phyloP scores from a whole-genome alignment of 23 red algal species.

The Gracilaria caudata region DNA sequence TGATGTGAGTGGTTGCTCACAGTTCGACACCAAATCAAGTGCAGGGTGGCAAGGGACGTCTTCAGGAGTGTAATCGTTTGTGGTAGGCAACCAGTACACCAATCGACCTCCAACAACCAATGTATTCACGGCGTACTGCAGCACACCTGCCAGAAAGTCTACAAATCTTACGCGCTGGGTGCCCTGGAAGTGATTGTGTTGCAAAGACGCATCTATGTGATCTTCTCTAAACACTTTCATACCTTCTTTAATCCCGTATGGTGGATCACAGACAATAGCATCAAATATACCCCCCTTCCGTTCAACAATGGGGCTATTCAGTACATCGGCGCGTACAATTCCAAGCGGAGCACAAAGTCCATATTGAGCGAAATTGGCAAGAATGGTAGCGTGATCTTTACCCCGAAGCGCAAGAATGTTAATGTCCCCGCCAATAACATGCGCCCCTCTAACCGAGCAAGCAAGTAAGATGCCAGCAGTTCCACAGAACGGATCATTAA shows the following conservation, averaged over 20 bases:
- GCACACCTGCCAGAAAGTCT: constrained; percentile 69
- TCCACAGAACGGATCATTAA: constrained; percentile 93
- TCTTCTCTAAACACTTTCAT: constrained; percentile 75
- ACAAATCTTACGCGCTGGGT: constrained; percentile 72
- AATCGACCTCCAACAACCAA: constrained; percentile 79
- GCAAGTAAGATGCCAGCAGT: constrained; percentile 90
- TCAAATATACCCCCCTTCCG: constrained; percentile 67
- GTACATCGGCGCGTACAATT: constrained; percentile 76
- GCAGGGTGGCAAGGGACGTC: constrained; percentile 72
- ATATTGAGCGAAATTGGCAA: constrained; percentile 89
- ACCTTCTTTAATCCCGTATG: constrained; percentile 97
- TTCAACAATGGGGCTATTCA: constrained; percentile 43
- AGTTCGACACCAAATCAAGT: constrained; percentile 61
- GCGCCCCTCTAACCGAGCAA: constrained; percentile 69
- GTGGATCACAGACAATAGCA: constrained; percentile 93
- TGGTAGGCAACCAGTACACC: constrained; percentile 96
- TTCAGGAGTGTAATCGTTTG: constrained; percentile 68
- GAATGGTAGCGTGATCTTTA: constrained; percentile 59
- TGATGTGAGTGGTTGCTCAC: constrained; percentile 75
- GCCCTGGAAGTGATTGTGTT: constrained; percentile 58
- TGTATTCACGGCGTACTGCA: constrained; percentile 69
- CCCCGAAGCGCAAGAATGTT: constrained; percentile 81
- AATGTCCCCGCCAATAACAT: constrained; percentile 82
- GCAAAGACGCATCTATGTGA: constrained; percentile 46
- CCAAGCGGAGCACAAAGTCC: constrained; percentile 69